Evolutionary conservation across 2,329 filamentous ascomycete species (phyloP), one percentile per base, ranked within the genome.

Genomic region (Geosmithia morbida): DNA sequence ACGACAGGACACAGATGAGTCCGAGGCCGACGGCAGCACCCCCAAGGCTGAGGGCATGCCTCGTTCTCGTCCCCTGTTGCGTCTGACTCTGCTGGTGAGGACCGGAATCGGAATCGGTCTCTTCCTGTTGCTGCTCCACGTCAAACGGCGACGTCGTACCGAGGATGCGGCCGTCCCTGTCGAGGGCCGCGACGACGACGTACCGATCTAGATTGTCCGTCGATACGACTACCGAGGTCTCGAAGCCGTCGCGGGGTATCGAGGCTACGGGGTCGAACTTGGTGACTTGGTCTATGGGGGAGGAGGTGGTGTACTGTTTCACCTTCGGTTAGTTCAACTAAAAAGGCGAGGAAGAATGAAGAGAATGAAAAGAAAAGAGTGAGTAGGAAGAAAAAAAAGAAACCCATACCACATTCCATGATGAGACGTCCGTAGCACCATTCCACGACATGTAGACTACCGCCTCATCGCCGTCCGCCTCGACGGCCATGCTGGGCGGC

Each of bases 391-490:
- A 43, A 16, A 20, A 11, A 7, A 22, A 20, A 20, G 20, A 3
- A 11, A 43, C 8, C 20, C 26, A 18, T 45, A 45, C 43, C 13
- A 45, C 17, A 10, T 17, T 55, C 58, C 58, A 61, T 16, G 49
- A 49, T 18, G 49, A 51, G 29, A 61, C 49, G 22, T 59, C 58
- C 1, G 58, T 61, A 8, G 58, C 58, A 16, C 58, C 58, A 50
- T 61, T 61, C 58, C 58, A 61, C 19, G 58, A 59, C 17, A 61
- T 48, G 43, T 53, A 59, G 10, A 59, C 49, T 3, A 53, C 56
- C 5, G 55, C 56, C 42, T 57, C 51, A 47, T 51, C 41, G 4
- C 56, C 55, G 30, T 51, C 58, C 1, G 53, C 51, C 26, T 59
- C 53, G n/a, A 58, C 49, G 18, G 55, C 59, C 13, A 54, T 52